Percentiles rank a stretch among this genome's conserved stretches.
Evolutionary conservation across 2,329 filamentous ascomycete genomes (phyloP).

Genomic region (Sporothrix phasma): DNA sequence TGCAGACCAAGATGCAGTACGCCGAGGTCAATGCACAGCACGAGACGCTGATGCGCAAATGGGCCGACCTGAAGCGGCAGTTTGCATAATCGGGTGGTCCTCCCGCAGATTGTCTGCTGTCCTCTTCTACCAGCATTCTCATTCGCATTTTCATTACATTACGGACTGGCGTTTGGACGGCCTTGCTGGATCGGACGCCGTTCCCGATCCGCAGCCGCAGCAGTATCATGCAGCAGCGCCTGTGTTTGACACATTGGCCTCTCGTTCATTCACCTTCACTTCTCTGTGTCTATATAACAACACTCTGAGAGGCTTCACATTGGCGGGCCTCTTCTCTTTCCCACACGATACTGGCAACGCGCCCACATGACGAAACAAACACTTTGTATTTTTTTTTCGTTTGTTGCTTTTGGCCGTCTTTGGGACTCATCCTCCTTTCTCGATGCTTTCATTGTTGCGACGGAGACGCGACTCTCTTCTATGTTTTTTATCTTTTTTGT

Average conservation of each 20-base stretch:
- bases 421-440: not conserved
- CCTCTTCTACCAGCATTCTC: not conserved
- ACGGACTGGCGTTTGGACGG: constrained; percentile 9
- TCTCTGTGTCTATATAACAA: not conserved
- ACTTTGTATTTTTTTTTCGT: not conserved
- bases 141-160: constrained; percentile 4
- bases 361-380: not conserved
- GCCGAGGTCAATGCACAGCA: constrained; percentile 74
- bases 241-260: constrained; percentile 11
- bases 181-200: not conserved
- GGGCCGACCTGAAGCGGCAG: constrained; percentile 60
- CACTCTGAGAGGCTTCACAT: not conserved
- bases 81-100: constrained; percentile 32
- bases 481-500: constrained; percentile 3
- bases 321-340: not conserved
- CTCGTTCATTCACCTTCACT: not conserved
- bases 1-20: constrained; percentile 88
- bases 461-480: not conserved
- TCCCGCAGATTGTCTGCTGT: not conserved
- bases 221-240: constrained; percentile 3
- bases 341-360: not conserved
- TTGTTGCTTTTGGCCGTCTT: not conserved
- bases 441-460: not conserved
- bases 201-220: not conserved
- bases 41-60: constrained; percentile 65